Evolutionary conservation across 23 red algal genomes (phyloP).

Genomic region (Chondrus crispus): DNA sequence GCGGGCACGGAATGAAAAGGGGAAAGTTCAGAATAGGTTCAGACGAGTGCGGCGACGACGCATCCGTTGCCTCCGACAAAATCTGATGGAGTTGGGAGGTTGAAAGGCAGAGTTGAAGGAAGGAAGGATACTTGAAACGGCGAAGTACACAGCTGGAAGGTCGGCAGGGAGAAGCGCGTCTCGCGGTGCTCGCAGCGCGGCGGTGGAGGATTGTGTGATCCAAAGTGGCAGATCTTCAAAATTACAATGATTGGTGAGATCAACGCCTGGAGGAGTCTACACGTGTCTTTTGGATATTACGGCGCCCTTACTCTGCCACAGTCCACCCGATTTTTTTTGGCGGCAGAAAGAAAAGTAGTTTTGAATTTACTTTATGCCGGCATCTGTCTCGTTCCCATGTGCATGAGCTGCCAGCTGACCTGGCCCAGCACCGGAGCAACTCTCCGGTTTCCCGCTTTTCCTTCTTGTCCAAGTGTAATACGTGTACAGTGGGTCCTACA

Average conservation of each 20-base stretch:
- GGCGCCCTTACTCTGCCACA: too few species aligned
- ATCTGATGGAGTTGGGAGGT: neutral
- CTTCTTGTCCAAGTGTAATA: too few species aligned
- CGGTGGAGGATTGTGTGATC: neutral
- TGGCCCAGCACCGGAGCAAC: too few species aligned
- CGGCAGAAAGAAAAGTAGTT: too few species aligned
- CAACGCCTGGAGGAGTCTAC: neutral
- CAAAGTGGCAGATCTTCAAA: neutral
- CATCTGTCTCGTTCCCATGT: too few species aligned
- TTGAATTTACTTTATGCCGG: too few species aligned
- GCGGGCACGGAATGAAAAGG: neutral
- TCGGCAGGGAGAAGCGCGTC: neutral
- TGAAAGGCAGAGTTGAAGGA: neutral
- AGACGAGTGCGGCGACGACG: neutral
- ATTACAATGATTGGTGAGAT: neutral
- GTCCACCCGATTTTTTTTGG: too few species aligned
- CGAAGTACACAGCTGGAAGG: neutral
- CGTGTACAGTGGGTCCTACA: too few species aligned
- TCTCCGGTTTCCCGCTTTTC: too few species aligned
- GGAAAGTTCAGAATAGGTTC: neutral
- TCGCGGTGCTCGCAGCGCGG: neutral
- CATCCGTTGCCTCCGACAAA: conserved; percentile 2
- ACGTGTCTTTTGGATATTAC: neutral
- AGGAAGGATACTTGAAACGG: too few species aligned
- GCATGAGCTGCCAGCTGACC: too few species aligned